Evolutionary conservation across 495 filamentous ascomycete genomes (phyloP), one percentile per base, ranked within the genome.

Genomic region (Trichoderma virens): DNA sequence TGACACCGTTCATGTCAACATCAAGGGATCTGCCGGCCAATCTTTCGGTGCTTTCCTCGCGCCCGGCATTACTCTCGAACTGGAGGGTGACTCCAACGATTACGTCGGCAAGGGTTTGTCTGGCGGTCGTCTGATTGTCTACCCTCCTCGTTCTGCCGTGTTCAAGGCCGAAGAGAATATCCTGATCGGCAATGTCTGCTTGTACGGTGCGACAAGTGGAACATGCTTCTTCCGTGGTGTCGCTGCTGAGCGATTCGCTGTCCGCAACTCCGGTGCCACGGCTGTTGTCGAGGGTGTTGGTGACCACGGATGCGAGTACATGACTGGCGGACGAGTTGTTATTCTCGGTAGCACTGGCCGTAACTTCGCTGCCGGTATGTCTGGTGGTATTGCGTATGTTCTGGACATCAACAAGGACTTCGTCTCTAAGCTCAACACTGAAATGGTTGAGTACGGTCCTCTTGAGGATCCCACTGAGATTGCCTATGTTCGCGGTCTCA

Each of bases 311-410:
- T 98, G 93, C 73, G 94, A 99, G 80, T 99, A 99, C 84, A 99
- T 99, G 94, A 98, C 94, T 65, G 94, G 94, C 71, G 94, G 94
- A 71, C 91, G 95, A 73, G 86, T 98, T 41, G 79, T 99, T 65
- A 82, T 95, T 66, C 82, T 99, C 56, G 94, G 94, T 65, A 85
- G 88, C 70, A 97, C 91, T 70, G 94, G 94, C n/a, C 94, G 94
- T 67, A 99, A 99, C 83, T 99, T 99, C 71, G 94, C 95, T 70
- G 94, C 94, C 65, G 94, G 94, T 80, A 99, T 99, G 94, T 98
- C 93, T 70, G 94, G 94, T 70, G 94, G 94, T 79, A 98, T 99
- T 78, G 93, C 95, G 38, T 99, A 99, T 67, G 85, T 98, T 62
- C 84, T 99, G 20, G 94, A 99, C 70, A 88, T 95, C 78, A 85